Conservation (phyloP, 2,329 filamentous ascomycete genomes). For the Xylariomycetidae sp. region DNA sequence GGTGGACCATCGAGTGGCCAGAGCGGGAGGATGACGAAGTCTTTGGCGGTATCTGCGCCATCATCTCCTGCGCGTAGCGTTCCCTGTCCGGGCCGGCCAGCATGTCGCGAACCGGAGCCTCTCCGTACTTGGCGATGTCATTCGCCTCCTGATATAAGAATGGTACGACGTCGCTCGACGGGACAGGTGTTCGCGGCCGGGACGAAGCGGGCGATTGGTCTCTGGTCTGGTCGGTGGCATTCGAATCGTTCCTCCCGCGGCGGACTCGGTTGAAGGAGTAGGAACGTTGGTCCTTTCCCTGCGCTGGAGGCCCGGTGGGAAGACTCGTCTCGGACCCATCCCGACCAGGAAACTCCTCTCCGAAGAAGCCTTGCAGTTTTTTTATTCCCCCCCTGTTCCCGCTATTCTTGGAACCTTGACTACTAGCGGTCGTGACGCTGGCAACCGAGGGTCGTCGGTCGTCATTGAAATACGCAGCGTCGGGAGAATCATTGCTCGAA, state of each 20-base stretch:
- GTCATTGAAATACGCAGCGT: constrained; percentile 59
- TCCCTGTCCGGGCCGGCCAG: constrained; percentile 67
- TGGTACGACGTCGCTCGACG: constrained; percentile 91
- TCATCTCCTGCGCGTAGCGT: constrained; percentile 53
- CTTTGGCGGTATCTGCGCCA: constrained; percentile 47
- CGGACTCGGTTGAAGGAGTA: constrained; percentile 58
- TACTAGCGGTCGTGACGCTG: constrained; percentile 81
- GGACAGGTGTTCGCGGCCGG: constrained; percentile 77
- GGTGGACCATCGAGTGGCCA: constrained; percentile 57
- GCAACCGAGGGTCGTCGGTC: constrained; percentile 82
- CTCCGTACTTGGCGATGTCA: constrained; percentile 72
- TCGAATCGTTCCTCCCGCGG: constrained; percentile 78
- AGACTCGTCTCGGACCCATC: constrained; percentile 72
- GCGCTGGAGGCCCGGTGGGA: constrained; percentile 35
- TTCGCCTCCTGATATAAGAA: constrained; percentile 89
- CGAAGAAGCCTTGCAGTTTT: constrained; percentile 87
- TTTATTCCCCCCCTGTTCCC: constrained; percentile 68
- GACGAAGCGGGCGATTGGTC: constrained; percentile 73
- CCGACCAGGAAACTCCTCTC: constrained; percentile 74
- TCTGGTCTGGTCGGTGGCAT: constrained; percentile 62
- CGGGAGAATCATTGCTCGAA: constrained; percentile 54
- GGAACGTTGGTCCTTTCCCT: constrained; percentile 57
- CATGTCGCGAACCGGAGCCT: constrained; percentile 69
- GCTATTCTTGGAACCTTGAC: constrained; percentile 73
- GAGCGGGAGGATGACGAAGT: constrained; percentile 60